Conservation (phyloP, 208 protist species). For the Entamoeba invadens region DNA sequence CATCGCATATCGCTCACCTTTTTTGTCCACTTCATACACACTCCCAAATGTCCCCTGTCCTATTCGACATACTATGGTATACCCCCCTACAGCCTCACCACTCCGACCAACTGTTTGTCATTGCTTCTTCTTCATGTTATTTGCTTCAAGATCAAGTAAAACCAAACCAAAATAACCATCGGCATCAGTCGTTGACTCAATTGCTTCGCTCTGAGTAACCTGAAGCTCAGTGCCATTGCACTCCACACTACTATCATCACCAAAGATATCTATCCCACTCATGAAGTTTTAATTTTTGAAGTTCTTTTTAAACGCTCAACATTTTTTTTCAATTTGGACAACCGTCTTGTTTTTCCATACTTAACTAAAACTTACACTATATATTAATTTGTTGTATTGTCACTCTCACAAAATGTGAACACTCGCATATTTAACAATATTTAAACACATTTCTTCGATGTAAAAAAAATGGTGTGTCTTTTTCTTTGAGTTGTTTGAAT, state of each 20-base stretch:
- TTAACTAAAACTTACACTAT: too few relatives aligned
- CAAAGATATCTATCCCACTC: not conserved
- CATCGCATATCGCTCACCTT: conserved; percentile 10
- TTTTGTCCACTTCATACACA: not conserved
- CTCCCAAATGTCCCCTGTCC: conserved; percentile 19
- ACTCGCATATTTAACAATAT: too few relatives aligned
- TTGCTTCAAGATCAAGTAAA: not conserved
- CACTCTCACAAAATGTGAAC: too few relatives aligned
- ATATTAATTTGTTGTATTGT: too few relatives aligned
- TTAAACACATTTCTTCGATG: too few relatives aligned
- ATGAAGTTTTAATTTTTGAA: not conserved
- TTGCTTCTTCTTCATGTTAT: not conserved
- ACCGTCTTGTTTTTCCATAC: too few relatives aligned
- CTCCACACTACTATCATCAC: not conserved
- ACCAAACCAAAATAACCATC: not conserved
- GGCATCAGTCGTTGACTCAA: not conserved
- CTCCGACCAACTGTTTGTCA: not conserved
- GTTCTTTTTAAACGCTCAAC: too few relatives aligned
- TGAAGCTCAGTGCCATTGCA: not conserved
- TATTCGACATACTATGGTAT: not conserved
- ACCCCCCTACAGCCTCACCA: not conserved
- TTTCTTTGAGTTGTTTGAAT: too few relatives aligned
- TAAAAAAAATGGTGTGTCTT: too few relatives aligned
- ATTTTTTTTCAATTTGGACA: too few relatives aligned
- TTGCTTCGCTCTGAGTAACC: not conserved